Evolutionary conservation across 441 rosid species (phyloP).

Genomic region (Pelargonium australe): DNA sequence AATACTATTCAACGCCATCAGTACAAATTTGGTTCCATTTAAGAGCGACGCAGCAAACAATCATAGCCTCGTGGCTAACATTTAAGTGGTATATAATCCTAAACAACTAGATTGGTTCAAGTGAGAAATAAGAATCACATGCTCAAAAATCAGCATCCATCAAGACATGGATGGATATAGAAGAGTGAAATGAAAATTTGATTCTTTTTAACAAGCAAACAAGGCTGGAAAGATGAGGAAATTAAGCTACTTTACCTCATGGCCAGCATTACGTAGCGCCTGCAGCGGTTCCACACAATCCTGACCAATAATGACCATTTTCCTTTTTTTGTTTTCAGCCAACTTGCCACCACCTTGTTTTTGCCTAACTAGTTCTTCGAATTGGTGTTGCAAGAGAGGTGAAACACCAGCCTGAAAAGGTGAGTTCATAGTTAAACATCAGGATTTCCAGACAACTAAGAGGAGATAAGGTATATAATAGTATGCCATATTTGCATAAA

Average conservation of each 20-base stretch:
- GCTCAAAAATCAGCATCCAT: background rate
- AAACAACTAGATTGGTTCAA: background rate
- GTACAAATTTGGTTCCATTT: background rate
- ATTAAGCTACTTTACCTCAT: slow-evolving; percentile 41
- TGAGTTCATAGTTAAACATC: slow-evolving; percentile 4
- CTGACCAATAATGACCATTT: slow-evolving; percentile 73
- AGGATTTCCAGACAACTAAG: slow-evolving; percentile 1
- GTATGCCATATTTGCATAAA: slow-evolving; percentile 3
- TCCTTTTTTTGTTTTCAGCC: slow-evolving; percentile 47
- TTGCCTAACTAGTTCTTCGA: slow-evolving; percentile 57
- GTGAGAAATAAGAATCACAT: background rate
- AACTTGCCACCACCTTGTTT: slow-evolving; percentile 26
- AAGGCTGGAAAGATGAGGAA: background rate
- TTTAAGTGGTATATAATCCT: background rate
- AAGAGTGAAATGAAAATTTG: background rate
- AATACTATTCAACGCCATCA: background rate
- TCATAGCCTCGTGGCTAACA: background rate
- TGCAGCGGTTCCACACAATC: slow-evolving; percentile 82
- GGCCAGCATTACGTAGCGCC: slow-evolving; percentile 69
- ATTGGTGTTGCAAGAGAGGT: slow-evolving; percentile 61
- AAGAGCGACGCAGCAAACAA: background rate
- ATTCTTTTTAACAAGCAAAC: background rate
- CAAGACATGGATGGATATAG: background rate
- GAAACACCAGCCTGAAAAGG: slow-evolving; percentile 67
- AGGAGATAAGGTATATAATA: background rate